A percentile compares a stretch with the other conserved stretches of the same genome.
Conservation (phyloP, 768 basidiomycete genomes). For the Mycena pura region DNA sequence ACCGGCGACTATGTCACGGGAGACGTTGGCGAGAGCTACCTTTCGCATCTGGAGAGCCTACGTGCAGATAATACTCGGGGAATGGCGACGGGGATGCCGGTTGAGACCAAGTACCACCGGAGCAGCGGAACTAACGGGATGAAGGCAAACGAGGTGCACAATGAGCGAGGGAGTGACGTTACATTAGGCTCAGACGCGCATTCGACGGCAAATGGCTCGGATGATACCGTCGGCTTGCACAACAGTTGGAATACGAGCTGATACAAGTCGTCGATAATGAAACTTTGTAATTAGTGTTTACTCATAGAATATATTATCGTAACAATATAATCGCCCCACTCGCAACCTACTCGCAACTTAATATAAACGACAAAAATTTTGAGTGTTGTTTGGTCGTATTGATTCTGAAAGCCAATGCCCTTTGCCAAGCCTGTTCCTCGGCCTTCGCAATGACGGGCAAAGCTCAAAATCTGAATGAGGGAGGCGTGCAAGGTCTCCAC, state of each 20-base stretch:
- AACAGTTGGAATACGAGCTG: constrained; percentile 63
- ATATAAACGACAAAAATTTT: too few relatives aligned
- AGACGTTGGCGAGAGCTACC: constrained; percentile 84
- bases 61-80: constrained; percentile 84
- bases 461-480: constrained; percentile 34
- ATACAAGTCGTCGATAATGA: background rate
- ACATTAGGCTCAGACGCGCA: constrained; percentile 38
- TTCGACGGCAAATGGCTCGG: constrained; percentile 64
- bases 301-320: too few relatives aligned
- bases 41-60: constrained; percentile 73
- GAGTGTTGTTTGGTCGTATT: background rate
- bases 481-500: constrained; percentile 38
- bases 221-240: constrained; percentile 82
- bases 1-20: constrained; percentile 97
- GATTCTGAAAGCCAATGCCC: background rate
- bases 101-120: background rate
- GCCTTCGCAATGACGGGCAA: constrained; percentile 29
- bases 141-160: constrained; percentile 7
- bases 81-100: constrained; percentile 41
- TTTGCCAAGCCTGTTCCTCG: background rate
- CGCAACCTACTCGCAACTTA: too few relatives aligned
- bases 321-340: too few relatives aligned
- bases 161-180: constrained; percentile 27
- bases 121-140: constrained; percentile 12
- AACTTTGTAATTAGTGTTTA: constrained; percentile 12